phyloP scores from a whole-genome alignment of 345 rosid species.

The Gossypium thurberi region DNA sequence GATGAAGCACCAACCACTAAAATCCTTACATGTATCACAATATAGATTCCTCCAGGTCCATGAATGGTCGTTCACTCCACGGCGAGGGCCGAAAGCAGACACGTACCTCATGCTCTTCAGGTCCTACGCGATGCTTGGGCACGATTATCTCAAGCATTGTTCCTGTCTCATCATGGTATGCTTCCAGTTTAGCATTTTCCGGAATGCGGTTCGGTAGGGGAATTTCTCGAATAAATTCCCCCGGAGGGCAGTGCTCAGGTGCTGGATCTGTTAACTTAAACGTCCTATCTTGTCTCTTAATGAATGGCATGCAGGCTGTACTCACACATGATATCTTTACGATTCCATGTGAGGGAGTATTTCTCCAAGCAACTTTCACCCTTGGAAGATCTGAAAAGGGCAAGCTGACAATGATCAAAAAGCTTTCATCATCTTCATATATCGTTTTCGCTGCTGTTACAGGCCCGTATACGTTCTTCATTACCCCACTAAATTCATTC shows the following conservation, averaged over 20 bases:
- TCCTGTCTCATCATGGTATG: slow-evolving; percentile 85
- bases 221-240: slow-evolving; percentile 87
- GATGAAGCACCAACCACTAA: neutral
- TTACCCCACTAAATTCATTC: slow-evolving; percentile 69
- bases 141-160: slow-evolving; percentile 89
- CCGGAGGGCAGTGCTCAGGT: slow-evolving; percentile 97
- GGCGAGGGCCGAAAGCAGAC: neutral
- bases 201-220: slow-evolving; percentile 81
- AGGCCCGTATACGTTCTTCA: slow-evolving; percentile 77
- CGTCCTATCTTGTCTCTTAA: slow-evolving; percentile 81
- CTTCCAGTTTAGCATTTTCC: slow-evolving; percentile 92
- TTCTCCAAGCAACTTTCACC: slow-evolving; percentile 96
- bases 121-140: slow-evolving; percentile 78
- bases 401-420: slow-evolving; percentile 74
- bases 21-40: neutral
- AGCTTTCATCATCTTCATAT: slow-evolving; percentile 79
- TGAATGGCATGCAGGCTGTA: slow-evolving; percentile 66
- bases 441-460: slow-evolving; percentile 93
- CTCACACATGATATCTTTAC: slow-evolving; percentile 84
- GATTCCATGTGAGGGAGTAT: slow-evolving; percentile 68
- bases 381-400: slow-evolving; percentile 88
- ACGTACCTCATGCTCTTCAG: slow-evolving; percentile 11
- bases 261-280: slow-evolving; percentile 89
- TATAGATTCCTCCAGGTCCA: slow-evolving; percentile 4
- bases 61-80: neutral